Base-by-base conservation (phyloP, 371 early-diverging fungal species). In the Mucor circinelloides region DNA sequence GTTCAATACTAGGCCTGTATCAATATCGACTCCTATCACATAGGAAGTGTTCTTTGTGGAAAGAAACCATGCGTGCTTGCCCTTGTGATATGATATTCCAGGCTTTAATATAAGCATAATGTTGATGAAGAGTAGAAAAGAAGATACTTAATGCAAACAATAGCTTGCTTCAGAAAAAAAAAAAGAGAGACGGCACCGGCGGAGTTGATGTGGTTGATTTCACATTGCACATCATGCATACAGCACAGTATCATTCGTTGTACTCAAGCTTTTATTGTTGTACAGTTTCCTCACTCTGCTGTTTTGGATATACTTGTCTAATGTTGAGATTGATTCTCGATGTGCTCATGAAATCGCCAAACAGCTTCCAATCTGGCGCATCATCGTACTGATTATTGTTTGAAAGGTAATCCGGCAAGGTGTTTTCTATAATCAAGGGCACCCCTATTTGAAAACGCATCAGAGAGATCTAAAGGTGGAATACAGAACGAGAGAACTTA, bases 241-340 rank as follows among this genome's bases (percentile, higher is more conserved):
- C n/a, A n/a, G n/a, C n/a, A n/a, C n/a, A n/a, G n/a, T n/a, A n/a
- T n/a, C n/a, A n/a, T n/a, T n/a, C n/a, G n/a, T n/a, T n/a, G n/a
- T n/a, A n/a, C n/a, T 31, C 31, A 5, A 31, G 3, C 31, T 31
- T 31, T 31, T 31, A 31, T 48, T 23, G 6, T 48, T 48, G 21
- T 48, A 48, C 23, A 48, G n/a, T 48, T 21, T 48, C 48, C 2
- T 48, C 21, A 10, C 34, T 34, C 6, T 34, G 34, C 5, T 34
- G 2, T 40, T 40, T 54, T 27, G 71, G 71, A 58, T 63, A 64
- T 1, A 76, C 76, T 70, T 76, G 76, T 69, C 76, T 69, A 31
- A 76, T 68, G 38, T 76, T 76, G 6, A 76, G 70, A 66, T 94
- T 94, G 30, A 94, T 85, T 19, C 94, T 79, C 6, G 90, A 76